Evolutionary conservation across 2,329 filamentous ascomycete species (phyloP).

Genomic region (Aspergillus hiratsukae): DNA sequence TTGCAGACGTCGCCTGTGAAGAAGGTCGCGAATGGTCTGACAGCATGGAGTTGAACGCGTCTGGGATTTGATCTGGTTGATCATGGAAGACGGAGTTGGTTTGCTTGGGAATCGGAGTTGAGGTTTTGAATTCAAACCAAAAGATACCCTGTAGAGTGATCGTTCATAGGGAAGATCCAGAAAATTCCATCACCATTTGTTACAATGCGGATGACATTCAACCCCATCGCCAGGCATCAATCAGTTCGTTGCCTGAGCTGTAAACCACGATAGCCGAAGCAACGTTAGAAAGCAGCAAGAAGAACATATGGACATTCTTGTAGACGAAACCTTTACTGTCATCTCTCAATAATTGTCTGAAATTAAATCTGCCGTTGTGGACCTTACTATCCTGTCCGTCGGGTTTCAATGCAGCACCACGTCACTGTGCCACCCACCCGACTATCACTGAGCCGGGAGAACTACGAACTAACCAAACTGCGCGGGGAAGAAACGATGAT

Average conservation of each 20-base stretch:
- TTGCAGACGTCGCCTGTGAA: constrained; percentile 32
- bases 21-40: constrained; percentile 25
- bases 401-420: constrained; percentile 30
- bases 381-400: constrained; percentile 7
- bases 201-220: not conserved
- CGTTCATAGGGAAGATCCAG: not conserved
- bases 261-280: not conserved
- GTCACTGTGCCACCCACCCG: constrained; percentile 15
- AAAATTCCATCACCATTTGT: not conserved
- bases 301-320: not conserved
- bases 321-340: not conserved
- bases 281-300: not conserved
- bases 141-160: not conserved
- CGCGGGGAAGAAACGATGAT: constrained; percentile 14
- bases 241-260: not conserved
- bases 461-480: too few species aligned
- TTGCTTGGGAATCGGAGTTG: constrained; percentile 4
- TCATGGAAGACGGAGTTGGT: not conserved
- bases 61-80: constrained; percentile 1
- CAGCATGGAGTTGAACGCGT: not conserved
- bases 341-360: not conserved
- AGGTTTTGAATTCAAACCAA: not conserved
- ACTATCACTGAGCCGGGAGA: not conserved
- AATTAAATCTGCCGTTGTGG: not conserved
- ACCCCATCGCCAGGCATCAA: not conserved